phyloP scores from a whole-genome alignment of 1,284 basidiomycete genomes.

The Meira nashicola region DNA sequence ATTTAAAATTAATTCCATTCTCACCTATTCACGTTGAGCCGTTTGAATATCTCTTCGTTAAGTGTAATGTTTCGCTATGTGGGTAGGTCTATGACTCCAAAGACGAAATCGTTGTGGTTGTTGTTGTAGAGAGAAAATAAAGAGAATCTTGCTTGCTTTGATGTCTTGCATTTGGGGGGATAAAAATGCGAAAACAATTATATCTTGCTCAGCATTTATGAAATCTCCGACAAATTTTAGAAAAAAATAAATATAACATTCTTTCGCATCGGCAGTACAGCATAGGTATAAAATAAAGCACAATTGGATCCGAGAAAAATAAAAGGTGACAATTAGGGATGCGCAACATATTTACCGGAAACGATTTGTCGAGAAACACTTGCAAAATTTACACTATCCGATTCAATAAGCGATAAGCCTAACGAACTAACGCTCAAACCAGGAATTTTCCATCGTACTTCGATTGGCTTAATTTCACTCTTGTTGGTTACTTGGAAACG shows the following conservation, averaged over 20 bases:
- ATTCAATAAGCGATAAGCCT: slow-evolving; percentile 50
- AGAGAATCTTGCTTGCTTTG: no score
- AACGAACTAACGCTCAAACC: slow-evolving; percentile 54
- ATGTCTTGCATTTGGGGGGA: no score
- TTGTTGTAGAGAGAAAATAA: no score
- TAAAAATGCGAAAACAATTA: no score
- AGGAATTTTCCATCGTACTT: slow-evolving; percentile 55
- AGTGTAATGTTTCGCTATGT: no score
- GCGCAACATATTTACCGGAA: slow-evolving; percentile 16
- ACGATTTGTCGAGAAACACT: slow-evolving; percentile 3
- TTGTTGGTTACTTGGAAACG: slow-evolving; percentile 54
- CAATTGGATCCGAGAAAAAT: not conserved
- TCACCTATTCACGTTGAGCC: no score
- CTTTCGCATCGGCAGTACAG: not conserved
- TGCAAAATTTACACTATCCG: slow-evolving; percentile 6
- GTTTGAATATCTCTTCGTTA: no score
- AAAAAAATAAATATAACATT: not conserved
- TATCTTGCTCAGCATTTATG: no score
- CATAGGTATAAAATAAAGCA: slow-evolving; percentile 1
- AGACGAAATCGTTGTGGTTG: no score
- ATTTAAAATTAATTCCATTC: no score
- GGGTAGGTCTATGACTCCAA: no score
- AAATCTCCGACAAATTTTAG: not conserved
- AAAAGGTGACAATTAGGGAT: slow-evolving; percentile 1
- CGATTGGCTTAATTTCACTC: slow-evolving; percentile 51